Base-by-base conservation (phyloP, 176 grass and related monocot genomes). In the Hyparrhenia diplandra region DNA sequence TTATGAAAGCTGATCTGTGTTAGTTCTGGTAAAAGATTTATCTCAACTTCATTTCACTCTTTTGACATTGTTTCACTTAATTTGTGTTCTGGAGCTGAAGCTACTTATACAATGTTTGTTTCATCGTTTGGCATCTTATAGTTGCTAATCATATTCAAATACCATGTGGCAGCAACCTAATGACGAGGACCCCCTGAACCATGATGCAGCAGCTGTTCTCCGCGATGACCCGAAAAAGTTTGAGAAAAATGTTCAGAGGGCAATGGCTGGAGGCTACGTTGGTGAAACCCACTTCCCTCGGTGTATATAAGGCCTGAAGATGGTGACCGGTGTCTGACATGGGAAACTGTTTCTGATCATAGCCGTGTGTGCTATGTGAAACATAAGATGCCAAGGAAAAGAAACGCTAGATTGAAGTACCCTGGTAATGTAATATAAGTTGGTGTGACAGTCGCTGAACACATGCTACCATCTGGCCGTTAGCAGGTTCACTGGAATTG, bases 171-270 rank as follows among this genome's bases (percentile, higher is more conserved):
- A 96, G 93, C 90, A 96, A 96, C 90, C 93, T 16, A 96, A 92
- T 30, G 90, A 96, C 11, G 90, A 92, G 82, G 93, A 96, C 28
- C 93, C 93, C 14, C 83, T 92, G 59, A 90, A 96, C 81, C 85
- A 92, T 30, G 90, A 95, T 3, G 93, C 93, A 7, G 93, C 87
- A 10, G 75, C 79, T 14, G 90, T 96, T 59, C 82, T 90, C 34
- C 85, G 90, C 7, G 80, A 92, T 29, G 92, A 92, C 75, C 90
- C 93, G 5, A 81, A 85, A 57, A 86, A 88, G 90, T 96, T 96
- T 21, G 90, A 86, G 90, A 79, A 74, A 71, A 96, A 92, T 79
- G 93, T 92, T 3, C 76, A 77, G 74, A 85, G 80, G 83, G 93
- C 93, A 2, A 92, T 96, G 88, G 84, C 79, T 55, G 90, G 93